A percentile compares a stretch with the other conserved stretches of the same genome.
Evolutionary conservation across 2,329 filamentous ascomycete genomes (phyloP).

Genomic region (Diplodia seriata): DNA sequence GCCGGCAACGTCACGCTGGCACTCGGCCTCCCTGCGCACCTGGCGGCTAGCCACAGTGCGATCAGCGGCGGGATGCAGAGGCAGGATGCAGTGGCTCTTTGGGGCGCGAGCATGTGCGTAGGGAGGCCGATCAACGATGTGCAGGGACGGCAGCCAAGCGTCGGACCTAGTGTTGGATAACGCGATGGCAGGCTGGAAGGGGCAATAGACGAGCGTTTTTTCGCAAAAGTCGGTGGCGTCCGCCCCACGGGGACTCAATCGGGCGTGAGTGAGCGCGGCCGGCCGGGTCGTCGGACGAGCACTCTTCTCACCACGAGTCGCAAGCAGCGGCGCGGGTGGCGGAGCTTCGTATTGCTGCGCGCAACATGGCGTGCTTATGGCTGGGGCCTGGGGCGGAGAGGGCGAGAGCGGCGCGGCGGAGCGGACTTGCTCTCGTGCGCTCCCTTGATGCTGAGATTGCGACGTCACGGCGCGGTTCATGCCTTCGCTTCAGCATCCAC

Average conservation of each 20-base stretch:
- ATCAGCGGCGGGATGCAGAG: background rate
- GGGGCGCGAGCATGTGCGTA: background rate
- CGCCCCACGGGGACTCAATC: conserved; percentile 23
- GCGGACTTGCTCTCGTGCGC: background rate
- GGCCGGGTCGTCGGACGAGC: background rate
- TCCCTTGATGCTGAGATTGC: conserved; percentile 12
- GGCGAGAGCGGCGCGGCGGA: background rate
- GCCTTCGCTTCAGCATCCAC: background rate
- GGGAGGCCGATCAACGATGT: background rate
- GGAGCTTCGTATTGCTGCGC: conserved; percentile 18
- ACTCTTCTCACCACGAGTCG: background rate
- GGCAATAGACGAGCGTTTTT: conserved; percentile 18
- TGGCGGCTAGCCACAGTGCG: background rate
- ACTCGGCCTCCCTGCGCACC: conserved; percentile 1
- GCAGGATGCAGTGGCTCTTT: background rate
- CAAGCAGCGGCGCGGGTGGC: conserved; percentile 12
- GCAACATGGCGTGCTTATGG: conserved; percentile 2
- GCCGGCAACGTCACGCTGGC: conserved; percentile 20
- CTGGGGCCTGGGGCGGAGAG: background rate
- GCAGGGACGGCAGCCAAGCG: background rate
- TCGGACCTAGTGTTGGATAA: background rate
- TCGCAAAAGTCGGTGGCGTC: conserved; percentile 20
- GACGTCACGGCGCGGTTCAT: conserved; percentile 19
- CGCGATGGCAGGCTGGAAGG: background rate
- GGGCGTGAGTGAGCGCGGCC: conserved; percentile 1